Percentiles rank a stretch among this genome's conserved stretches.
Evolutionary conservation across 768 basidiomycete species (phyloP).

Genomic region (Tylopilus subfusipes): DNA sequence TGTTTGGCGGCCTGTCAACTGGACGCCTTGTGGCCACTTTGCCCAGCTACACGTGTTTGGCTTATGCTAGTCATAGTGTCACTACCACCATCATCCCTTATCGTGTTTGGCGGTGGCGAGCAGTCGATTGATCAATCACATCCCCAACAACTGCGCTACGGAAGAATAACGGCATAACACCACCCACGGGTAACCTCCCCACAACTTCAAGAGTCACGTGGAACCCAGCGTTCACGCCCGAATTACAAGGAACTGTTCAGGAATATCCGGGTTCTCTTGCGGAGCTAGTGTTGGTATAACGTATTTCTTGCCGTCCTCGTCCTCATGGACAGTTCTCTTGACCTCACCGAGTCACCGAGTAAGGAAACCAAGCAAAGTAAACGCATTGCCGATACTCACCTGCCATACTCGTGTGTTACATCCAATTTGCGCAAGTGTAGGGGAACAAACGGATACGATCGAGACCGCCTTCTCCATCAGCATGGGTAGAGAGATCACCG

Average conservation of each 20-base stretch:
- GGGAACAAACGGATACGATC: constrained; percentile 48
- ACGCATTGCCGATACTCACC: constrained; percentile 34
- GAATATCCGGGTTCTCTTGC: constrained; percentile 64
- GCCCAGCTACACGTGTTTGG: constrained; percentile 34
- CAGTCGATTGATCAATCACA: neutral
- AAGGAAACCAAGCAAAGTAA: neutral
- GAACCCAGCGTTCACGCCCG: constrained; percentile 27
- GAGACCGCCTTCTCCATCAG: constrained; percentile 37
- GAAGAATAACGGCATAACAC: neutral
- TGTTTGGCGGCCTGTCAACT: neutral
- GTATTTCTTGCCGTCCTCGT: constrained; percentile 38
- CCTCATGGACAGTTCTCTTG: constrained; percentile 35
- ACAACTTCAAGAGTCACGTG: neutral
- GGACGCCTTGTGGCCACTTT: constrained; percentile 10
- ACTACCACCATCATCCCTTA: neutral
- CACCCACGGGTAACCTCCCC: neutral
- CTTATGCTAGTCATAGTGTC: neutral
- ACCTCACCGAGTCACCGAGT: constrained; percentile 37
- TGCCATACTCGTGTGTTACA: constrained; percentile 69
- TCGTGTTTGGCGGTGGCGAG: no score
- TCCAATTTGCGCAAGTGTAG: constrained; percentile 59
- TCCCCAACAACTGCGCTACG: neutral
- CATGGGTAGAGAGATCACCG: constrained; percentile 10
- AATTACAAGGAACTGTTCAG: constrained; percentile 70
- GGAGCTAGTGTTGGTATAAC: constrained; percentile 40